Evolutionary conservation across 345 rosid genomes (phyloP), one percentile per base, ranked within the genome.

Genomic region (Eucalyptus pauciflora): DNA sequence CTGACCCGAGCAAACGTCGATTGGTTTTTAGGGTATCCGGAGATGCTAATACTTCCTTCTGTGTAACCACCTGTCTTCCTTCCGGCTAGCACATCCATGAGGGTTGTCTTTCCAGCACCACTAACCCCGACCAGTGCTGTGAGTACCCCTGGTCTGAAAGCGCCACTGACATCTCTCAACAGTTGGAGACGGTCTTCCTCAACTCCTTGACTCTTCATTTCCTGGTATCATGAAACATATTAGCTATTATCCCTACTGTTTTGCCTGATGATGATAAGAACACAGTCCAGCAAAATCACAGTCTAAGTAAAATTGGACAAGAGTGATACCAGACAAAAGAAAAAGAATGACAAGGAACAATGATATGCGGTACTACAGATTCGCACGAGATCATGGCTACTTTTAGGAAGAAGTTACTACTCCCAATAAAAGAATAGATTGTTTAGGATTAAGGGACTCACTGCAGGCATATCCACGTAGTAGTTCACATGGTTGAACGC

Each of bases 91-190:
- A 96, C 99, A 93, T 96, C 99, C 99, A 96, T 96, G 80, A 96
- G 91, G 54, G 99, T 96, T 67, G 99, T 96, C 94, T 96, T 96
- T 54, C 99, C 99, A 31, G 99, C 99, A 90, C 99, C 99, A 91
- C 96, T 96, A 13, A 96, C 98, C 87, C 98, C 98, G 3, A 96
- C 96, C 49, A 96, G 91, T 69, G 99, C 99, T 89, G 99, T 96
- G 88, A 96, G 88, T 79, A 96, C 86, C 5, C 99, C 97, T 81
- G 98, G 99, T 64, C 98, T 92, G 90, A 96, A 96, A 86, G 96
- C 95, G 51, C 98, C 99, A 87, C 96, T 93, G 58, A 94, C 97
- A 81, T 93, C 94, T 64, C 90, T 90, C 87, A 96, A 91, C 88
- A 96, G 90, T 56, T 96, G 99, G 86, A 96, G 98, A 10, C 96